A percentile compares a stretch with the other conserved stretches of the same genome.
Evolutionary conservation across 129 eudicot genomes (phyloP).

Genomic region (Chrysanthemum makinoi): DNA sequence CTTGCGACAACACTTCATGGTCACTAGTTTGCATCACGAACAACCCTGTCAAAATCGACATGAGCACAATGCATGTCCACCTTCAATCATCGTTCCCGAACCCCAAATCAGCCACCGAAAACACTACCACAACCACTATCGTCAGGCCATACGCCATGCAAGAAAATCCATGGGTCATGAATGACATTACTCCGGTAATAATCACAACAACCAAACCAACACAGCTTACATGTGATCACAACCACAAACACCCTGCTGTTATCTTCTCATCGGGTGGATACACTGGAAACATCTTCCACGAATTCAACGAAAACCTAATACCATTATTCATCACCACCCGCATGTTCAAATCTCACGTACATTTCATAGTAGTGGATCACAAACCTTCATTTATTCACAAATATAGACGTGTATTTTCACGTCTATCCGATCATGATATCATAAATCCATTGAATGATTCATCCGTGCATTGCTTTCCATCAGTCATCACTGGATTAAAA

Average conservation of each 20-base stretch:
- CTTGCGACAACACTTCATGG: conserved; percentile 24
- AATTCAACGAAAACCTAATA: conserved; percentile 28
- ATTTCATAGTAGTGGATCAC: conserved; percentile 26
- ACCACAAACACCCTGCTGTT: conserved; percentile 24
- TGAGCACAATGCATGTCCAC: conserved; percentile 15
- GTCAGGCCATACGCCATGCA: conserved; percentile 31
- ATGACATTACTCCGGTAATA: conserved; percentile 23
- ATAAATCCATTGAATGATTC: conserved; percentile 22
- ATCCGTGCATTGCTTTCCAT: conserved; percentile 31
- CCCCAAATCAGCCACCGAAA: conserved; percentile 8
- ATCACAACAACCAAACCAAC: conserved; percentile 13
- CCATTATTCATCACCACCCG: conserved; percentile 28
- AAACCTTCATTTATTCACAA: conserved; percentile 28
- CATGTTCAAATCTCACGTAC: conserved; percentile 22
- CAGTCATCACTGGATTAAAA: conserved; percentile 24
- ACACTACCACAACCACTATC: conserved; percentile 24
- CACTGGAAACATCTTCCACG: conserved; percentile 34
- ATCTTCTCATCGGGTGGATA: conserved; percentile 31
- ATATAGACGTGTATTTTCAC: conserved; percentile 25
- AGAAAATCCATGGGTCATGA: conserved; percentile 23
- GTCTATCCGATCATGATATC: conserved; percentile 27
- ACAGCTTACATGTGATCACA: conserved; percentile 20
- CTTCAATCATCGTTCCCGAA: background rate
- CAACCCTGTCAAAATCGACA: conserved; percentile 26
- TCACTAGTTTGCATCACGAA: conserved; percentile 22